Percentiles rank a stretch among this genome's conserved stretches.
Evolutionary conservation across 805 yeast genomes (phyloP).

Genomic region (Metahyphopichia silvanorum): DNA sequence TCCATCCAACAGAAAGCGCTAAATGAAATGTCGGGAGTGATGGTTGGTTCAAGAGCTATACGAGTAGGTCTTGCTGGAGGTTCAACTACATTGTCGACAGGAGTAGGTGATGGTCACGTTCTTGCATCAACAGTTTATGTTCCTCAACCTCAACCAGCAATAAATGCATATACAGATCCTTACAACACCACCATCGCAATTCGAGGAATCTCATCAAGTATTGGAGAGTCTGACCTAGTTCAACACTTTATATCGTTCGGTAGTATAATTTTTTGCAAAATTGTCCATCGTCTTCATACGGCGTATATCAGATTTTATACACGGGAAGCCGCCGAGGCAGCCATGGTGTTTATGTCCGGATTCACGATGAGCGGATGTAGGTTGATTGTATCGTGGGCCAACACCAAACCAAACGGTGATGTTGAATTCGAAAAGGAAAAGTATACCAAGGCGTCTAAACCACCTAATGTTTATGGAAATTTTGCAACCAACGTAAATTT

Average conservation of each 20-base stretch:
- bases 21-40: conserved; percentile 76
- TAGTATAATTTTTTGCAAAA: conserved; percentile 23
- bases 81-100: conserved; percentile 5
- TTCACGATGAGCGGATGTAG: conserved; percentile 24
- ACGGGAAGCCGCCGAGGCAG: conserved; percentile 35
- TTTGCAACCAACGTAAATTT: too few relatives aligned
- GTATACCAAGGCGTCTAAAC: conserved; percentile 9
- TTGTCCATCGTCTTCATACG: conserved; percentile 12
- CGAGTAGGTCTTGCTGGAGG: conserved; percentile 54
- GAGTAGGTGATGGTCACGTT: neutral
- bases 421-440: conserved; percentile 7
- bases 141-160: conserved; percentile 49
- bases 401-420: conserved; percentile 6
- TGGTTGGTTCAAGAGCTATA: conserved; percentile 70
- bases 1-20: conserved; percentile 71
- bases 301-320: conserved; percentile 25
- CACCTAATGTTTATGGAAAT: conserved; percentile 18
- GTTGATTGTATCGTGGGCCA: conserved; percentile 31
- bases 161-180: conserved; percentile 73
- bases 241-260: conserved; percentile 67
- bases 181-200: conserved; percentile 74
- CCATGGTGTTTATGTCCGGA: conserved; percentile 32
- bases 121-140: conserved; percentile 9
- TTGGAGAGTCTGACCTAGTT: conserved; percentile 61
- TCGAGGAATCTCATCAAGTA: conserved; percentile 58